These are phyloP conservation scores for Blastobotrys parvus DNA, from an alignment of 805 yeast genomes.

Conservation along the genomic window DNA sequence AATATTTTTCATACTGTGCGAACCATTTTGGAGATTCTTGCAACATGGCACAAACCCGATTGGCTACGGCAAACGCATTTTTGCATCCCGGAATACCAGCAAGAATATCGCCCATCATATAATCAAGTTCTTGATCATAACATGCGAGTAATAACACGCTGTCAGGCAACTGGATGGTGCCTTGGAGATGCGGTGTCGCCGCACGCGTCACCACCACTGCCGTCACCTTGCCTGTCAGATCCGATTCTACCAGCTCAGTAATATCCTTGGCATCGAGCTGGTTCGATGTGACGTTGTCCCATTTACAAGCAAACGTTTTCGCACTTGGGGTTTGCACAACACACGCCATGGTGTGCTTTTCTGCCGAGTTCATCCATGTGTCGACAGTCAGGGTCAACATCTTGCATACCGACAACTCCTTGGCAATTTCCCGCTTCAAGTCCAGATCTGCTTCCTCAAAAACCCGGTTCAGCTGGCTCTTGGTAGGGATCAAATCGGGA, in stretches of 20 bases:
- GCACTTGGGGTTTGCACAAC: background rate
- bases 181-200: background rate
- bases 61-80: background rate
- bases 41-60: background rate
- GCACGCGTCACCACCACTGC: constrained; percentile 1
- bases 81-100: background rate
- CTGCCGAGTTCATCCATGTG: constrained; percentile 2
- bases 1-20: background rate
- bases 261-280: background rate
- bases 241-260: background rate
- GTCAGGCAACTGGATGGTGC: background rate
- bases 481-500: constrained; percentile 1
- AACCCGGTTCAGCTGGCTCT: background rate
- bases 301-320: constrained; percentile 1
- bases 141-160: background rate
- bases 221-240: background rate
- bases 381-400: constrained; percentile 2
- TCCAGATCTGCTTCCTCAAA: background rate
- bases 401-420: constrained; percentile 1
- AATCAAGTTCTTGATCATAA: constrained; percentile 1
- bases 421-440: background rate
- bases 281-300: constrained; percentile 1
- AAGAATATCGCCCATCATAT: background rate
- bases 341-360: background rate
- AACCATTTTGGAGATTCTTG: background rate